A percentile compares a stretch with the other conserved stretches of the same genome.
Conservation (phyloP, 345 rosid genomes). For the Chamaenerion angustifolium region DNA sequence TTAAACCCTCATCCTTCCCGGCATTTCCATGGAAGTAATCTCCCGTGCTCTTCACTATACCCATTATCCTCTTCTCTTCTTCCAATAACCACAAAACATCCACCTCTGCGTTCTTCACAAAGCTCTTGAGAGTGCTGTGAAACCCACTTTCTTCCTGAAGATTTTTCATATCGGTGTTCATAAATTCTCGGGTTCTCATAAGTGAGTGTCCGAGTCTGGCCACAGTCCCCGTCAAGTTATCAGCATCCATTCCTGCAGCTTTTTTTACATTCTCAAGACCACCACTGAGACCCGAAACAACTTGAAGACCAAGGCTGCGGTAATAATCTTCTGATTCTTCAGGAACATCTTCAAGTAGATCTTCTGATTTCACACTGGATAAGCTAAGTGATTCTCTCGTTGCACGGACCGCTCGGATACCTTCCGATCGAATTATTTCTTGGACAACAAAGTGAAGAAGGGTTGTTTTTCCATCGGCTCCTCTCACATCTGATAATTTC, state of each 20-base stretch:
- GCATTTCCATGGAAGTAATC: slow-evolving; percentile 97
- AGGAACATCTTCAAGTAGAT: slow-evolving; percentile 27
- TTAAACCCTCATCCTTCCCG: slow-evolving; percentile 81
- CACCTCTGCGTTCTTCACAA: slow-evolving; percentile 64
- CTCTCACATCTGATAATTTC: slow-evolving; percentile 89
- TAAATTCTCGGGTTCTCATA: slow-evolving; percentile 42
- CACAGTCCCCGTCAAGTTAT: slow-evolving; percentile 61
- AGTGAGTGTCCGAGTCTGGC: slow-evolving; percentile 52
- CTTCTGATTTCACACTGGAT: slow-evolving; percentile 32
- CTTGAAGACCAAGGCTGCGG: slow-evolving; percentile 69
- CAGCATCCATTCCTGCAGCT: slow-evolving; percentile 76
- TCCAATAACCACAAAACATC: slow-evolving; percentile 43
- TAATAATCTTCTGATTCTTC: slow-evolving; percentile 53
- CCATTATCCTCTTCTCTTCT: slow-evolving; percentile 86
- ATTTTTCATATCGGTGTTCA: slow-evolving; percentile 59
- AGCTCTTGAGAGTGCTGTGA: slow-evolving; percentile 52
- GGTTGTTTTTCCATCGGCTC: slow-evolving; percentile 91
- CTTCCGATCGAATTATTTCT: slow-evolving; percentile 89
- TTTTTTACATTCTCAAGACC: slow-evolving; percentile 86
- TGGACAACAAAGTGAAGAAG: slow-evolving; percentile 92
- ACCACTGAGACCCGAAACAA: slow-evolving; percentile 52
- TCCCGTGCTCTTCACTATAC: slow-evolving; percentile 82
- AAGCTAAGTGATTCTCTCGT: slow-evolving; percentile 55
- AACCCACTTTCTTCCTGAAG: slow-evolving; percentile 64
- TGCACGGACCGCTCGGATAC: slow-evolving; percentile 68